Conservation (phyloP, 2,329 filamentous ascomycete species). For the Calonectria henricotiae region DNA sequence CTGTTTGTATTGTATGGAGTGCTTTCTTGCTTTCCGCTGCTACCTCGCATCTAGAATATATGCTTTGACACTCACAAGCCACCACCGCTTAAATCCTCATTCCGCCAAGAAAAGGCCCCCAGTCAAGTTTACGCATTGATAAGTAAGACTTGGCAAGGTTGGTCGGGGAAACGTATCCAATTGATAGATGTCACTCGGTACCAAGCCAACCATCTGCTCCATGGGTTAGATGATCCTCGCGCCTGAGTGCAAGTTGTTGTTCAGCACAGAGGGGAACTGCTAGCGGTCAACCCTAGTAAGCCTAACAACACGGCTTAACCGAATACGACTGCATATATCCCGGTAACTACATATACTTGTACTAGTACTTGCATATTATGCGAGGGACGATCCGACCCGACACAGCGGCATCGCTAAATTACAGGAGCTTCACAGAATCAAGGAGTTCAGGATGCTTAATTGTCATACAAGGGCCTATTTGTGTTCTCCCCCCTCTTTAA, state of each 20-base stretch:
- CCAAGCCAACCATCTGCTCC: background rate
- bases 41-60: conserved; percentile 35
- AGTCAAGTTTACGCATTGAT: background rate
- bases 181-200: background rate
- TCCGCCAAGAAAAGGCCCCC: too few relatives aligned
- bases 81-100: background rate
- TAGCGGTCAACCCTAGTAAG: background rate
- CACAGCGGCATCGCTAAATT: background rate
- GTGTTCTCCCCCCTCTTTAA: background rate
- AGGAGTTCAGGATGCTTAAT: background rate
- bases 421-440: background rate
- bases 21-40: conserved; percentile 22
- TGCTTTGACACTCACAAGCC: background rate
- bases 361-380: background rate
- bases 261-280: background rate
- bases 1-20: conserved; percentile 34
- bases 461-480: background rate
- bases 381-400: too few relatives aligned
- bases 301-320: background rate
- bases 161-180: too few relatives aligned
- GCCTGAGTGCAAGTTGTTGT: background rate
- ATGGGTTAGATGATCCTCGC: background rate
- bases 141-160: background rate
- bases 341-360: background rate
- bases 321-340: background rate